Percentiles rank a stretch among this genome's conserved stretches.
These are phyloP conservation scores for Fusarium palustre DNA, from an alignment of 2,329 filamentous ascomycete species.

Conservation along the genomic window DNA sequence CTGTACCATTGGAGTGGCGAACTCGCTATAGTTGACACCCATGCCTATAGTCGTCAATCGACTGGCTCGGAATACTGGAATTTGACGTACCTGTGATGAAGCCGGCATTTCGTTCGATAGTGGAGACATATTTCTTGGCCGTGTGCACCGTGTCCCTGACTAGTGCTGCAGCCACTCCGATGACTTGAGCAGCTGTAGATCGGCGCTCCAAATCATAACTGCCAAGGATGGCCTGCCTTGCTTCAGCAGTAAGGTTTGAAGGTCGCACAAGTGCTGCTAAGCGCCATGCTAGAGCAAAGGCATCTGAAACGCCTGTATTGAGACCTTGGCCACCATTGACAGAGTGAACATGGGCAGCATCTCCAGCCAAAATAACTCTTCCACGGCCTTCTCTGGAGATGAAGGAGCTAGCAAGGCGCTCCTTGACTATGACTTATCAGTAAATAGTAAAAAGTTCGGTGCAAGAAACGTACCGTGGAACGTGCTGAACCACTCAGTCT, in stretches of 20 bases:
- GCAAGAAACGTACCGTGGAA: constrained; percentile 54
- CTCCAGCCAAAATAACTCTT: constrained; percentile 65
- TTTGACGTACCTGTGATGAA: constrained; percentile 58
- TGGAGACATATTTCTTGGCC: constrained; percentile 60
- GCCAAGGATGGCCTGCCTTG: constrained; percentile 48
- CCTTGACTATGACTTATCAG: constrained; percentile 52
- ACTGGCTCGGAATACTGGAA: background rate
- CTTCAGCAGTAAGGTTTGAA: constrained; percentile 17
- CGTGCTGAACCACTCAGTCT: constrained; percentile 63
- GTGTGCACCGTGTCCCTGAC: constrained; percentile 59
- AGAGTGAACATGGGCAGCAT: constrained; percentile 68
- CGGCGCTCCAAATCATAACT: constrained; percentile 61
- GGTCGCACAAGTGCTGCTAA: constrained; percentile 50
- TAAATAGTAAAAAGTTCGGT: accelerated
- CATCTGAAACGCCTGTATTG: constrained; percentile 69
- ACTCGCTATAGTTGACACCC: constrained; percentile 30
- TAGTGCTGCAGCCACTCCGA: constrained; percentile 60
- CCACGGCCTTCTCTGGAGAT: constrained; percentile 56
- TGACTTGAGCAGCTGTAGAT: constrained; percentile 58
- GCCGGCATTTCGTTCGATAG: constrained; percentile 60
- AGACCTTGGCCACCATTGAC: constrained; percentile 69
- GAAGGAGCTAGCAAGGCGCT: constrained; percentile 55
- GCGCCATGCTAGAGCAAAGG: constrained; percentile 67
- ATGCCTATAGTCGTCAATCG: constrained; percentile 17
- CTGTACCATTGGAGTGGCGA: constrained; percentile 19